A percentile compares a stretch with the other conserved stretches of the same genome.
Evolutionary conservation across 2,329 filamentous ascomycete species (phyloP).

Genomic region (Chaetomium globosum): DNA sequence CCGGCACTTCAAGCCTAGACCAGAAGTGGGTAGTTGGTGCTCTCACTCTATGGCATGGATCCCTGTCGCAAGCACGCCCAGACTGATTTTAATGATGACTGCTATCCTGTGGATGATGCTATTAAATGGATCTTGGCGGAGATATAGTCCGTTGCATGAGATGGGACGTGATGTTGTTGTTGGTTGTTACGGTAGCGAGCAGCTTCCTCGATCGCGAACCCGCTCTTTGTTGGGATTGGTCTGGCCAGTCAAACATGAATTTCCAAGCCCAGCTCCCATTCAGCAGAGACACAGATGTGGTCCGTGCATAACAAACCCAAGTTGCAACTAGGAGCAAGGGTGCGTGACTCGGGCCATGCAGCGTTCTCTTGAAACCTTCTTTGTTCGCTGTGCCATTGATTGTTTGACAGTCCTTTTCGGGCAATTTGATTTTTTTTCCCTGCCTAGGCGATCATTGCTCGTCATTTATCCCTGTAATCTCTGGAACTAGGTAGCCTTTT

Average conservation of each 20-base stretch:
- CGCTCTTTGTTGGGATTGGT: slow-evolving; percentile 9
- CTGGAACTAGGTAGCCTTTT: not conserved
- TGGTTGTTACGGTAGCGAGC: not conserved
- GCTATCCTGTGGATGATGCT: slow-evolving; percentile 15
- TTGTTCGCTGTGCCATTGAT: not conserved
- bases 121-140: not conserved
- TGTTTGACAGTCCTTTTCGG: not conserved
- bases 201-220: not conserved
- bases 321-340: not conserved
- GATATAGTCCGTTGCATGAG: not conserved
- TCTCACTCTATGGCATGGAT: slow-evolving; percentile 6
- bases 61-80: not conserved
- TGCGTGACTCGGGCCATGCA: not conserved
- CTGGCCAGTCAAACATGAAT: not conserved
- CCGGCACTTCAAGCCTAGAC: not conserved
- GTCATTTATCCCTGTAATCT: not conserved
- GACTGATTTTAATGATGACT: not conserved
- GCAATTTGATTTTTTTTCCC: not conserved
- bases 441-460: not conserved
- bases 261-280: too few species aligned
- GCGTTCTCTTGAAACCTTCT: not conserved
- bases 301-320: not conserved
- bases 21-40: not conserved
- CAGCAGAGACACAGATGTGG: not conserved
- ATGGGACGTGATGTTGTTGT: not conserved